Conservation (phyloP, 305 asterid genomes). For the Fraxinus sp. region DNA sequence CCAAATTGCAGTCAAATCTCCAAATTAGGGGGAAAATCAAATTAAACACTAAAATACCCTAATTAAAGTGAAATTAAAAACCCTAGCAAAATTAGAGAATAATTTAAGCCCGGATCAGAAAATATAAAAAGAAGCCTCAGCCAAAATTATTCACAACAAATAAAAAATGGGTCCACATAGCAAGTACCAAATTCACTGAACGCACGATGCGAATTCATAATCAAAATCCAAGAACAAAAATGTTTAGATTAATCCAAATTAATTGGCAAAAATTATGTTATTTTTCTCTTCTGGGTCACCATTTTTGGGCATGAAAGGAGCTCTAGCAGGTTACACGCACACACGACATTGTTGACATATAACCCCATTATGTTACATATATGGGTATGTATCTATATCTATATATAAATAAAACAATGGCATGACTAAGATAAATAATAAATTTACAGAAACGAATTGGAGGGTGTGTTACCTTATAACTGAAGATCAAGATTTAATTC, state of each 20-base stretch:
- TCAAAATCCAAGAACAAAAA: conserved; percentile 16
- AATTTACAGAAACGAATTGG: conserved; percentile 31
- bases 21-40: conserved; percentile 14
- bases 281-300: conserved; percentile 22
- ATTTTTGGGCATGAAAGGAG: conserved; percentile 13
- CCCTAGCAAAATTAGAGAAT: conserved; percentile 20
- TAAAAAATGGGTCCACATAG: conserved; percentile 26
- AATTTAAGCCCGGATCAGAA: conserved; percentile 1
- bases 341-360: conserved; percentile 33
- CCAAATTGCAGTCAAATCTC: conserved; percentile 18
- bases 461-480: conserved; percentile 46
- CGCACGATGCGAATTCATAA: conserved; percentile 19
- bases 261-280: neutral
- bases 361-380: conserved; percentile 40
- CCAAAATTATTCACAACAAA: conserved; percentile 9
- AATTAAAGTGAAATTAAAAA: conserved; percentile 14
- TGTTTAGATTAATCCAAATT: neutral
- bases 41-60: conserved; percentile 26
- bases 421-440: neutral
- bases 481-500: conserved; percentile 39
- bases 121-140: neutral
- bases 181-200: neutral
- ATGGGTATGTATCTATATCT: neutral
- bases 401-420: neutral
- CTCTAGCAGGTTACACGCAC: conserved; percentile 37